Evolutionary conservation across 441 rosid species (phyloP).

Genomic region (Erodium chrysanthum): DNA sequence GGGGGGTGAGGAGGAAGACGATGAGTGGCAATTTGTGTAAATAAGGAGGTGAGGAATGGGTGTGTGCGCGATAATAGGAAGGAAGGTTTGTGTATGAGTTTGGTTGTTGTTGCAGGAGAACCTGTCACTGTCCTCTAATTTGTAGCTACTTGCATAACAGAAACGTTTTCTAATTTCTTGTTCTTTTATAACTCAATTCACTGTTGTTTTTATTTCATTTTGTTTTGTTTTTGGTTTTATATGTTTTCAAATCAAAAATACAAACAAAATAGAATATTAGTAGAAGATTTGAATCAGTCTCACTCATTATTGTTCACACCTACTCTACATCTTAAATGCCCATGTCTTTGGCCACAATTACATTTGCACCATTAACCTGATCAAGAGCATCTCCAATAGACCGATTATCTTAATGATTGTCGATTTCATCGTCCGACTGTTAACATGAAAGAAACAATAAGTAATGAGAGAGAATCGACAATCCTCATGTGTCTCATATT

Average conservation of each 20-base stretch:
- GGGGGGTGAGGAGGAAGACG: background rate
- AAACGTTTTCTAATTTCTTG: too few species aligned
- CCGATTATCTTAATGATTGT: too few species aligned
- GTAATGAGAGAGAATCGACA: too few species aligned
- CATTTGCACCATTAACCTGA: too few species aligned
- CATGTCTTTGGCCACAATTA: background rate
- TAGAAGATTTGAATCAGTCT: background rate
- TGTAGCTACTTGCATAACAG: too few species aligned
- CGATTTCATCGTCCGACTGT: too few species aligned
- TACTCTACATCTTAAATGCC: background rate
- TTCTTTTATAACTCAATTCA: too few species aligned
- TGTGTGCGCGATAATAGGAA: background rate
- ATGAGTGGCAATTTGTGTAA: conserved; percentile 6
- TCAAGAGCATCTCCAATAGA: too few species aligned
- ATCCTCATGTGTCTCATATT: too few species aligned
- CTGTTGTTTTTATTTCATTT: background rate
- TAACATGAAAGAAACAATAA: too few species aligned
- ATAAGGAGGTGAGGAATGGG: background rate
- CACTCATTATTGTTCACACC: background rate
- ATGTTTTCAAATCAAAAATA: background rate
- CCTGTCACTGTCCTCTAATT: background rate
- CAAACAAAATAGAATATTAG: background rate
- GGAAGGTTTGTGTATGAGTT: background rate
- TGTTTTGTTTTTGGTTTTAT: too few species aligned
- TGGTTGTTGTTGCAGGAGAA: background rate